Evolutionary conservation across 805 yeast species (phyloP), one percentile per base, ranked within the genome.

Genomic region (Wickerhamiella parazyma): DNA sequence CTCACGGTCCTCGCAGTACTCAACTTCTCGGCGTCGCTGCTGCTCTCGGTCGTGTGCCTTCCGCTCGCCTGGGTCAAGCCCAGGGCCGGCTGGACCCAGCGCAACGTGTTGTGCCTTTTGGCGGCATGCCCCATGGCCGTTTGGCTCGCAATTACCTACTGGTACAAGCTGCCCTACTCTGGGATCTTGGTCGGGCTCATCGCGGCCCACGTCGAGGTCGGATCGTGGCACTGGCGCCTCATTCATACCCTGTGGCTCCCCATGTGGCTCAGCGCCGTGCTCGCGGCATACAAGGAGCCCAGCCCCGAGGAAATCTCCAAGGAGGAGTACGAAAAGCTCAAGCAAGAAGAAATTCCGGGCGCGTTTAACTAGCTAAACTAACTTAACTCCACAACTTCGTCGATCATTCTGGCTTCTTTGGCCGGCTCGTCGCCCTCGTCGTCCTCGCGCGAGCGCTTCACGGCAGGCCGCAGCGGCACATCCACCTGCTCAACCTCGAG

Each of bases 191-290:
- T 60, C 17, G 75, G 76, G 0, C 63, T 86, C 12, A 57, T 78
- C 9, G 66, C 72, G 21, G 75, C 84, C 3, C 83, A 87, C 80
- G 55, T 65, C 20, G 73, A 76, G 31, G 62, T 82, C 45, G 80
- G 80, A 45, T 78, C 81, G 47, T 85, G 94, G 89, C 81, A 94
- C 0, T 85, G 94, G 87, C 70, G 74, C 45, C 71, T 82, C 19
- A 57, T 86, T 1, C 66, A 76, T 33, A 63, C 78, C 34, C 82
- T 85, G 0, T 86, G 95, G 94, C 58, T 78, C 31, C 94, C 96
- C 3, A 70, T 76, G 4, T 89, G 97, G 97, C 36, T 76, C 3
- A 53, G 64, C 12, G 52, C 49, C 2, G 22, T 44, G 29, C 14
- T 43, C 18, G 38, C 33, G 11, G 28, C 24, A 11, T 20, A 35